Base-by-base conservation (phyloP, 768 basidiomycete genomes). In the Leccinum pellstonianum region DNA sequence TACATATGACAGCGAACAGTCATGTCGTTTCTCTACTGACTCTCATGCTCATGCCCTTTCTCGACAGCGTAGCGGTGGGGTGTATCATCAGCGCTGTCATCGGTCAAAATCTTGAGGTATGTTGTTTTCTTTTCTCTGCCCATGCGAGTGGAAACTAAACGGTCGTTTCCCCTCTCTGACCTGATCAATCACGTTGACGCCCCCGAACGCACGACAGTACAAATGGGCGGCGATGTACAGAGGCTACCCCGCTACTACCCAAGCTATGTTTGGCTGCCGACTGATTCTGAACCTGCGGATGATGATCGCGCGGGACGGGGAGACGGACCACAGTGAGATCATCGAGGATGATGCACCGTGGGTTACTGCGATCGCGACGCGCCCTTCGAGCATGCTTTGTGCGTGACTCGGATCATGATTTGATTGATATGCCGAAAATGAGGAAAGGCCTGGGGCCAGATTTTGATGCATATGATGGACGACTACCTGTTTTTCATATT, bases 161-260 rank as follows among this genome's bases (percentile, higher is more conserved):
- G 19, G 29, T 3, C 33, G 1, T 19, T 35, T 27, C 17, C 50
- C 17, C n/a, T 35, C 4, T 21, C 5, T 29, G 11, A 35, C 33
- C n/a, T 17, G 41, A 2, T 1, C 3, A n/a, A 41, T 3, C 17
- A 3, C 38, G 3, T n/a, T n/a, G 33, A 35, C 17, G 4, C 8
- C 35, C 5, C 35, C 37, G 37, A 38, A 38, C 35, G 23, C 15
- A 41, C 8, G 38, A 41, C 15, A 52, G 52, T 29, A 35, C 17
- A 8, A 9, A 21, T 64, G 64, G 64, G 7, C 4, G 21, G n/a
- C 52, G 27, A 10, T 65, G 19, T 55, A 54, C 25, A 46, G 58
- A 33, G 56, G 27, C 15, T 64, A 52, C 23, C 62, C 59, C 3
- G 54, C 48, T 8, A 33, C 56, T 5, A 52, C 5, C 19, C 52